A percentile compares a stretch with the other conserved stretches of the same genome.
phyloP scores from a whole-genome alignment of 2,329 filamentous ascomycete genomes.

The Byssochlamys sp. region DNA sequence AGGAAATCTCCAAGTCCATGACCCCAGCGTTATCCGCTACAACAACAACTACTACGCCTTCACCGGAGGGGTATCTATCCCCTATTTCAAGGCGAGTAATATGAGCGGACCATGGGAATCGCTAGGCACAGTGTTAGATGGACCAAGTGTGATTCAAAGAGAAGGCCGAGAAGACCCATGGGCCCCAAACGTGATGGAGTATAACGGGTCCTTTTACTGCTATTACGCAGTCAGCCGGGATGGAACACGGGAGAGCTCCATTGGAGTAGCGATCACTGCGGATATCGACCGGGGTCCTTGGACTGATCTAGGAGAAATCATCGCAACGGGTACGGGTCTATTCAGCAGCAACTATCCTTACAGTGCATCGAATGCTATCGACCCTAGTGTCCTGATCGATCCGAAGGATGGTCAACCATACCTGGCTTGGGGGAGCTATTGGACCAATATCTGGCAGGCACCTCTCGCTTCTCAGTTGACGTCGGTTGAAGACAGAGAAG shows the following conservation, averaged over 20 bases:
- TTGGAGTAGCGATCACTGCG: conserved; percentile 47
- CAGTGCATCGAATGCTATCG: conserved; percentile 52
- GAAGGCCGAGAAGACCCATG: conserved; percentile 23
- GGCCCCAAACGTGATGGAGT: conserved; percentile 53
- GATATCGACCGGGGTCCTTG: conserved; percentile 26
- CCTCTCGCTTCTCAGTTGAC: conserved; percentile 31
- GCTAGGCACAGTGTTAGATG: conserved; percentile 19
- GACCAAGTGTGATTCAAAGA: conserved; percentile 23
- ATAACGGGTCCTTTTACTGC: conserved; percentile 52
- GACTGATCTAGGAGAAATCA: conserved; percentile 23
- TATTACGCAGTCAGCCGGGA: conserved; percentile 58
- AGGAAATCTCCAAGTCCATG: background rate
- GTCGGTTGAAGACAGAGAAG: conserved; percentile 9
- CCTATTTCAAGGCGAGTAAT: background rate
- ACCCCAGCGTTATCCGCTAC: background rate
- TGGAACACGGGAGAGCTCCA: conserved; percentile 52
- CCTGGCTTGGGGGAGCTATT: conserved; percentile 60
- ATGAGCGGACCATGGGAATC: background rate
- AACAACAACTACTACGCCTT: background rate
- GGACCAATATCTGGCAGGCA: conserved; percentile 55
- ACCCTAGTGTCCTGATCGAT: conserved; percentile 43
- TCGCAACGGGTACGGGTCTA: conserved; percentile 24
- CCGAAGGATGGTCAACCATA: conserved; percentile 28
- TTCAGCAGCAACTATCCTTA: conserved; percentile 19
- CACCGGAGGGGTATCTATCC: background rate